Base-by-base conservation (phyloP, 306 rosid species). In the Sindora glabra region DNA sequence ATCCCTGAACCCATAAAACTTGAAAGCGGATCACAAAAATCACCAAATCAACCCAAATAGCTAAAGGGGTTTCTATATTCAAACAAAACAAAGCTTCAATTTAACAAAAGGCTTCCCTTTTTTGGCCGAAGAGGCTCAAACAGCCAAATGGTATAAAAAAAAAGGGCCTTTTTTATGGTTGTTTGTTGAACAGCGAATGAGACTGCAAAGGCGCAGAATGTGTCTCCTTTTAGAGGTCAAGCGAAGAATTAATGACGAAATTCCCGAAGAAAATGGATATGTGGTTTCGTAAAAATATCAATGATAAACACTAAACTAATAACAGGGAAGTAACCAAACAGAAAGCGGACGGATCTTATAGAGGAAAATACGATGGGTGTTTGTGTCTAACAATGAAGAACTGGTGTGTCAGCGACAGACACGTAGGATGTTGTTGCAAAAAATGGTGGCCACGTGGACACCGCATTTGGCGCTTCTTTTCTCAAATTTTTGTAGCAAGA, bases 1-100 rank as follows among this genome's bases (percentile, higher is more conserved):
- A 83, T 92, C 50, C 76, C 49, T 30, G 69, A 12, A 11, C 56
- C 30, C 71, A 48, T 6, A 24, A 68, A 50, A 22, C 24, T n/a
- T 58, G 13, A 33, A 54, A 37, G 48, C 14, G 2, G 17, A 21
- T 4, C 27, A 29, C 29, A n/a, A n/a, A n/a, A 50, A 48, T 27
- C 23, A 52, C 64, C 27, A 24, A 14, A 33, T n/a, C 59, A 5
- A 5, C 37, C 48, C 24, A 53, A 52, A 48, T 48, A 36, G 52
- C 51, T 16, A 47, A 56, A 68, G 0, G 42, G 62, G 52, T 11
- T 18, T 10, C 24, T 12, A 10, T 15, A n/a, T 29, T 50, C n/a
- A 53, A 10, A 38, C 54, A 45, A 73, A 56, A 59, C 2, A 36
- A 16, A 48, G 16, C 46, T 62, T 48, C 45, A 58, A 62, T 48